Base-by-base conservation (phyloP, 192 early-diverging fungal genomes). In the Linnemannia exigua region DNA sequence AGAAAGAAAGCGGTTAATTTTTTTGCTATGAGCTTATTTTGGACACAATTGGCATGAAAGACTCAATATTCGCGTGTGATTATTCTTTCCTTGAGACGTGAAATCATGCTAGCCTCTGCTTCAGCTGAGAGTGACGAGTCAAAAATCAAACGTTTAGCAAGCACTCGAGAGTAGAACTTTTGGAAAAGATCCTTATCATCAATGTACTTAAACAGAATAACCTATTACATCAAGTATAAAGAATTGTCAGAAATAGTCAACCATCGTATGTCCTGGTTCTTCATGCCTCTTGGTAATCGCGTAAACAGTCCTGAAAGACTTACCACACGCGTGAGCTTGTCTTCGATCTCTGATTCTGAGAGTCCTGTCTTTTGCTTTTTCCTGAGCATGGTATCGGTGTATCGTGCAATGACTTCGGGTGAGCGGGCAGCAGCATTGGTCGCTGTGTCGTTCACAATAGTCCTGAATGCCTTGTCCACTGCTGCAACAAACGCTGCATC, bases 131-230 rank as follows among this genome's bases (percentile, higher is more conserved):
- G 74, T 15, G 94, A 95, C 8, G 91, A 88, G 15, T 90, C 89
- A 81, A 94, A 92, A n/a, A 97, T 93, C 3, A 97, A 82, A 17
- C 97, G 91, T 79, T 96, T 96, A 5, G 96, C 97, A 35, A 97
- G 89, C 81, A 93, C 90, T 25, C 95, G 89, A 8, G 95, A 93
- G 78, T 97, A 97, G 76, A 96, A 96, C 88, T 97, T 97, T 89
- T 97, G 97, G 89, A 96, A 97, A 1, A 97, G 89, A 76, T 97
- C 97, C 76, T 97, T 97, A 75, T 97, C 97, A 66, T 97, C 94
- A 25, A 97, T 91, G 85, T 96, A 97, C 66, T 95, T 94, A 87
- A 97, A 97, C 14, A 97, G 79, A 22, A 91, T 89, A 28, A 96
- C 91, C 91, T 90, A 78, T 5, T 63, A 48, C 16, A 7, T 33